These are phyloP conservation scores for Leucoagaricus sp. DNA, from an alignment of 1,284 basidiomycete genomes.

Conservation along the genomic window DNA sequence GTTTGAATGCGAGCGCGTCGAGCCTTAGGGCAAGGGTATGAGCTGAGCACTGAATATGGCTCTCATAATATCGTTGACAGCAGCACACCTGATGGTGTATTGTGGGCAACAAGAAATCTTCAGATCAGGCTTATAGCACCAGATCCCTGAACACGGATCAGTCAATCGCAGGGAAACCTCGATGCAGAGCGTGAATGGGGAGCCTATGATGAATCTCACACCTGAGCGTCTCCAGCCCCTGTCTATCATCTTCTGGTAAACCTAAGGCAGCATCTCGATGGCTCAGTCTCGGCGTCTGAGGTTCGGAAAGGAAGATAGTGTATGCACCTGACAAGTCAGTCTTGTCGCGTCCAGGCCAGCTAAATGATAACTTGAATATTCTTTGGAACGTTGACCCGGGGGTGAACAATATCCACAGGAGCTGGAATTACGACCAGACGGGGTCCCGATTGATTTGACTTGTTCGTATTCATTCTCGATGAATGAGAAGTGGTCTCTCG, in stretches of 20 bases:
- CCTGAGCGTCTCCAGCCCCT: conserved; percentile 90
- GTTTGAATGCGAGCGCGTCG: conserved; percentile 71
- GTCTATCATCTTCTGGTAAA: conserved; percentile 82
- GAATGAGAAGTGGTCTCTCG: background rate
- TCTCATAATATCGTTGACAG: background rate
- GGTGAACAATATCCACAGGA: conserved; percentile 50
- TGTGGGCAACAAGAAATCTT: conserved; percentile 86
- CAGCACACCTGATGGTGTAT: conserved; percentile 79
- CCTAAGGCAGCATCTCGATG: conserved; percentile 36
- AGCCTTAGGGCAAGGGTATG: conserved; percentile 47
- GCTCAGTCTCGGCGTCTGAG: no score
- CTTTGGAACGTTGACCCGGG: conserved; percentile 35
- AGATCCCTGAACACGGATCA: conserved; percentile 42
- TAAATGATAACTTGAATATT: conserved; percentile 32
- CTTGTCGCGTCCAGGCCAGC: conserved; percentile 37
- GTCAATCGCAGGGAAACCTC: background rate
- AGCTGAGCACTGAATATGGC: background rate
- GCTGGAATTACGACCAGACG: conserved; percentile 29
- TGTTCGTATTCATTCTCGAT: conserved; percentile 16
- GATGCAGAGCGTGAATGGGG: background rate
- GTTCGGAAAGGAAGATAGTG: no score
- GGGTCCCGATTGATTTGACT: conserved; percentile 36
- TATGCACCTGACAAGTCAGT: conserved; percentile 54
- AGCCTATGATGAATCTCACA: conserved; percentile 7
- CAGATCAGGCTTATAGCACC: conserved; percentile 85